These are phyloP conservation scores for Aureobasidium pullulans DNA, from an alignment of 2,329 filamentous ascomycete genomes.

Conservation along the genomic window DNA sequence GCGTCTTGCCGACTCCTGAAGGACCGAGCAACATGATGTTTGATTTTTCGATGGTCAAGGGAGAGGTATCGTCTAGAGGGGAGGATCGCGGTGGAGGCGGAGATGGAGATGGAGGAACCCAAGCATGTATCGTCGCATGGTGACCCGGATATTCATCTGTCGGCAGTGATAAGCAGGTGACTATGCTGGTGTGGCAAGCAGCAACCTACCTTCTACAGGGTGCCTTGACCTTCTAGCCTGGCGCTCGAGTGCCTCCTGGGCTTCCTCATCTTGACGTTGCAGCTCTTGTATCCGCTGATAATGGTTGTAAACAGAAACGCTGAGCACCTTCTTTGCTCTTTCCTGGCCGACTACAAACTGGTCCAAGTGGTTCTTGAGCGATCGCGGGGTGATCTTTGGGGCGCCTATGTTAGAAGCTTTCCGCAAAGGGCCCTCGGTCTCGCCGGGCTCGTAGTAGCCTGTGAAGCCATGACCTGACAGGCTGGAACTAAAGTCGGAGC, in stretches of 20 bases:
- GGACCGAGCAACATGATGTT: constrained; percentile 87
- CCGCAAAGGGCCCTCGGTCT: constrained; percentile 56
- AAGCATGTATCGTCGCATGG: constrained; percentile 42
- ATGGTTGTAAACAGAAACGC: constrained; percentile 91
- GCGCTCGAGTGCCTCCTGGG: constrained; percentile 65
- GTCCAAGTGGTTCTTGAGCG: constrained; percentile 83
- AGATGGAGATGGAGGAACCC: constrained; percentile 21
- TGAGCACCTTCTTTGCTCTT: constrained; percentile 86
- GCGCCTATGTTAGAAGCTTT: constrained; percentile 51
- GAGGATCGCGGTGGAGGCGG: constrained; percentile 26
- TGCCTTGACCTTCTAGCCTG: constrained; percentile 63
- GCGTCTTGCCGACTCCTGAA: constrained; percentile 91
- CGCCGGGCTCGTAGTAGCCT: constrained; percentile 55
- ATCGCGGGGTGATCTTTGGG: constrained; percentile 53
- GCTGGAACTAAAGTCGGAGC: constrained; percentile 43
- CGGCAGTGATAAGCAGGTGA: constrained; percentile 22
- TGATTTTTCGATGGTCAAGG: constrained; percentile 84
- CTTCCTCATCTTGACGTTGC: constrained; percentile 69
- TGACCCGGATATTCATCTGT: constrained; percentile 55
- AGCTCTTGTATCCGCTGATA: constrained; percentile 79
- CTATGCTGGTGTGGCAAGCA: constrained; percentile 31
- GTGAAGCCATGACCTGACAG: constrained; percentile 57
- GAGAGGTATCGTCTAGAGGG: constrained; percentile 46
- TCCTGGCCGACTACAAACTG: constrained; percentile 96
- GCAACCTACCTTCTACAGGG: constrained; percentile 62